Conservation (phyloP, 116 monocot species). For the Posidonia oceanica region DNA sequence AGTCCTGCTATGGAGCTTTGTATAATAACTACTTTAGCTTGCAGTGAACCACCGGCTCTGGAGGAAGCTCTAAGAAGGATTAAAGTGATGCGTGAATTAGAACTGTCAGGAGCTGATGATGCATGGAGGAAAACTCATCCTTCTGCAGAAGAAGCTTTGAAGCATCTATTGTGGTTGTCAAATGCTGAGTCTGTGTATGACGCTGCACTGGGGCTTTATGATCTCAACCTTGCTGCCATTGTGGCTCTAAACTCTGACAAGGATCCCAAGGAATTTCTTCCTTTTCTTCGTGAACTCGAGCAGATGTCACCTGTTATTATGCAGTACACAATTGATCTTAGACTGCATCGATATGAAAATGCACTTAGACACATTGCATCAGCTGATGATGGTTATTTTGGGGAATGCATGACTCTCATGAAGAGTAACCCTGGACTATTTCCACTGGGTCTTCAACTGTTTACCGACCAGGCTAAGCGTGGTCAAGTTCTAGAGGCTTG, state of each 20-base stretch:
- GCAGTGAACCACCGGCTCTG: slow-evolving; percentile 77
- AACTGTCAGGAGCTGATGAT: slow-evolving; percentile 42
- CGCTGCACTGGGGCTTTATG: slow-evolving; percentile 91
- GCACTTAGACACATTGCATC: slow-evolving; percentile 75
- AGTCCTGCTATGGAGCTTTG: slow-evolving; percentile 78
- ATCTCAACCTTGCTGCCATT: slow-evolving; percentile 91
- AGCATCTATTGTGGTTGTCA: slow-evolving; percentile 90
- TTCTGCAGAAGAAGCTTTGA: slow-evolving; percentile 85
- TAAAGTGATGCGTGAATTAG: slow-evolving; percentile 66
- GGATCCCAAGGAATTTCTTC: slow-evolving; percentile 96
- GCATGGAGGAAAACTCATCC: slow-evolving; percentile 34
- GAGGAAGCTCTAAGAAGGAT: slow-evolving; percentile 84
- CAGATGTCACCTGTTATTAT: slow-evolving; percentile 45
- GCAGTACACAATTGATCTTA: slow-evolving; percentile 78
- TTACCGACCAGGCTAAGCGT: slow-evolving; percentile 36
- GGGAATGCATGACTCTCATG: slow-evolving; percentile 67
- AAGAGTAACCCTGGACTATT: slow-evolving; percentile 72
- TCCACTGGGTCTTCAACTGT: slow-evolving; percentile 63
- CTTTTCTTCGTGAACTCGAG: slow-evolving; percentile 70
- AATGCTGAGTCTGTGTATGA: slow-evolving; percentile 73
- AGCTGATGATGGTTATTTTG: slow-evolving; percentile 63
- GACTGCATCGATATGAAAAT: slow-evolving; percentile 58
- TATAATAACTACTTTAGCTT: slow-evolving; percentile 79
- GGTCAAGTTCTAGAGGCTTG: slow-evolving; percentile 67
- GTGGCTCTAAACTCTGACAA: slow-evolving; percentile 94